Evolutionary conservation across 495 filamentous ascomycete genomes (phyloP).

Genomic region (Aspergillus hancockii): DNA sequence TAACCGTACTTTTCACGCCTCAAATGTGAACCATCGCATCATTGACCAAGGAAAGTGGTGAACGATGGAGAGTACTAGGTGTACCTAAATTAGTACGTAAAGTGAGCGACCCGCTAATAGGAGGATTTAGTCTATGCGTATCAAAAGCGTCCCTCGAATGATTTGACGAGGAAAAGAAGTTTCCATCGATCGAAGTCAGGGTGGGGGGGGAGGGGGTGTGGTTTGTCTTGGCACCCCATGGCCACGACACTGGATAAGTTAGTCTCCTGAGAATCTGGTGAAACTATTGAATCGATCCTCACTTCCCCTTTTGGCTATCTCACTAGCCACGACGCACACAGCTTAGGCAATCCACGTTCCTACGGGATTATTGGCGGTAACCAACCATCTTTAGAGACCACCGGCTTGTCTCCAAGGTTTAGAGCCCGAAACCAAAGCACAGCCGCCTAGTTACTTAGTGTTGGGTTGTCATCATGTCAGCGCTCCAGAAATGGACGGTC

Average conservation of each 20-base stretch:
- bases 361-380: not conserved
- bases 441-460: not conserved
- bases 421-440: not conserved
- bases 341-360: not conserved
- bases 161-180: not conserved
- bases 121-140: not conserved
- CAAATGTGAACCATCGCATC: not conserved
- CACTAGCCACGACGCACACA: not conserved
- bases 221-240: not conserved
- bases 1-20: not conserved
- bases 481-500: constrained; percentile 45
- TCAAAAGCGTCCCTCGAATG: not conserved
- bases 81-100: not conserved
- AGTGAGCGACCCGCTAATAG: not conserved
- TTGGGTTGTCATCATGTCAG: constrained; percentile 28
- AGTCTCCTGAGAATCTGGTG: not conserved
- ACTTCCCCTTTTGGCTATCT: not conserved
- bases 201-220: not conserved
- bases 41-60: not conserved
- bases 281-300: constrained; percentile 2
- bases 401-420: not conserved
- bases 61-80: not conserved
- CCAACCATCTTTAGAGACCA: not conserved
- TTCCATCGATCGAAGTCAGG: constrained; percentile 1
- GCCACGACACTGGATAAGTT: not conserved